Conservation (phyloP, 75 land plant genomes). For the Sequoia sempervirens region DNA sequence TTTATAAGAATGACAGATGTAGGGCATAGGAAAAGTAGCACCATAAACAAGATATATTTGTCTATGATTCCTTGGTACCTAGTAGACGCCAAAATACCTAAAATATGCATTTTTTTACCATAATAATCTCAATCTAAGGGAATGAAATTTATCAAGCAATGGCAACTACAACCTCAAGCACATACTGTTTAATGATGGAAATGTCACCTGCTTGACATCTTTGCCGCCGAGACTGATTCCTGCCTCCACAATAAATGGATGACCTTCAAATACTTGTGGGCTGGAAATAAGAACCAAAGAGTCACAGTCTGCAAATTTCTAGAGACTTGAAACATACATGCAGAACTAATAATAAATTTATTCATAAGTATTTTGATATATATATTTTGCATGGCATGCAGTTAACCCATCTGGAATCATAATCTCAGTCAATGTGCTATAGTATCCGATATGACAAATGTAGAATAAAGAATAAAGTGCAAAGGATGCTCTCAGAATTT, state of each 20-base stretch:
- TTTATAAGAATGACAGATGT: background rate
- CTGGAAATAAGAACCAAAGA: conserved; percentile 27
- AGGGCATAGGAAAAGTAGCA: background rate
- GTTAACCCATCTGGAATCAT: background rate
- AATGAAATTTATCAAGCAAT: background rate
- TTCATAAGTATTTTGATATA: background rate
- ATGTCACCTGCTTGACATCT: conserved; percentile 78
- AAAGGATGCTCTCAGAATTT: background rate
- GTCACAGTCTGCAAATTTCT: conserved; percentile 1
- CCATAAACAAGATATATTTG: background rate
- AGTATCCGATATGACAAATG: background rate
- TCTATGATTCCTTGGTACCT: background rate
- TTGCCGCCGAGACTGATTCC: conserved; percentile 95
- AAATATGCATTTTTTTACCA: background rate
- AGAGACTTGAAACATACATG: background rate
- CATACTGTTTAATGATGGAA: conserved; percentile 4
- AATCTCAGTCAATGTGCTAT: background rate
- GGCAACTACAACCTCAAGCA: background rate
- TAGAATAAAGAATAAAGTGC: background rate
- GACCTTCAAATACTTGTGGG: conserved; percentile 96
- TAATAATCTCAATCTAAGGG: background rate
- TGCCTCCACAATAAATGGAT: conserved; percentile 97
- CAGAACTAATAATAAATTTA: background rate
- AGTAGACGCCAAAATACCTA: background rate
- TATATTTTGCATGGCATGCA: background rate